Evolutionary conservation across 2,329 filamentous ascomycete genomes (phyloP).

Genomic region (Pyrenophora seminiperda): DNA sequence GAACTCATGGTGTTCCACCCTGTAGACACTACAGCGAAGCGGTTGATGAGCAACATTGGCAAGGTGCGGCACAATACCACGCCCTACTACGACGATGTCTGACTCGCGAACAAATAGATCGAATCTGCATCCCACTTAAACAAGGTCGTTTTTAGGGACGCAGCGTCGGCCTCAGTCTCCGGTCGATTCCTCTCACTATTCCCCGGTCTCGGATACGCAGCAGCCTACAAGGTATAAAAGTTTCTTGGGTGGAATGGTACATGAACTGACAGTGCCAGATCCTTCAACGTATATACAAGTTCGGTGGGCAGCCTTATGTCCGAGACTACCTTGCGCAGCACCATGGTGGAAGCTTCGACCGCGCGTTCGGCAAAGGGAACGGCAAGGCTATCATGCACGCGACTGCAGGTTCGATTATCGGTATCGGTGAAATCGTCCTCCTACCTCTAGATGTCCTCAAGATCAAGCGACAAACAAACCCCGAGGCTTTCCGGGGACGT

Average conservation of each 20-base stretch:
- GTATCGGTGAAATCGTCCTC: conserved; percentile 95
- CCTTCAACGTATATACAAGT: conserved; percentile 97
- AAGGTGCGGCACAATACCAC: conserved; percentile 55
- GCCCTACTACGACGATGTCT: conserved; percentile 12
- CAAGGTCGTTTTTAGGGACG: conserved; percentile 91
- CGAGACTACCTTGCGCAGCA: conserved; percentile 84
- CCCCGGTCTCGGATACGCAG: conserved; percentile 94
- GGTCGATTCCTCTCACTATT: conserved; percentile 94
- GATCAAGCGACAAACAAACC: conserved; percentile 99
- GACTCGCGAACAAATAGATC: conserved; percentile 53
- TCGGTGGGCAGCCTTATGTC: conserved; percentile 93
- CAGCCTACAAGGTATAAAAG: conserved; percentile 81
- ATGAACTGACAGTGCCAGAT: conserved; percentile 57
- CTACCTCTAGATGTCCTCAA: conserved; percentile 96
- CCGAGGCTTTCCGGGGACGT: conserved; percentile 93
- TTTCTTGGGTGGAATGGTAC: neutral
- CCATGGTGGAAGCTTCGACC: conserved; percentile 83
- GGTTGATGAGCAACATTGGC: conserved; percentile 97
- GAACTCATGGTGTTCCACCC: conserved; percentile 81
- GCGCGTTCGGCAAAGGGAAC: conserved; percentile 91
- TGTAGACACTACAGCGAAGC: conserved; percentile 97
- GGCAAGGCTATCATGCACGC: conserved; percentile 99
- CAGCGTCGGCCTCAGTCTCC: conserved; percentile 70
- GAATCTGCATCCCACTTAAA: conserved; percentile 71
- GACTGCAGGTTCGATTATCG: conserved; percentile 90